Percentiles rank a stretch among this genome's conserved stretches.
phyloP scores from a whole-genome alignment of 805 yeast species.

The Saccharomycopsis amapae region DNA sequence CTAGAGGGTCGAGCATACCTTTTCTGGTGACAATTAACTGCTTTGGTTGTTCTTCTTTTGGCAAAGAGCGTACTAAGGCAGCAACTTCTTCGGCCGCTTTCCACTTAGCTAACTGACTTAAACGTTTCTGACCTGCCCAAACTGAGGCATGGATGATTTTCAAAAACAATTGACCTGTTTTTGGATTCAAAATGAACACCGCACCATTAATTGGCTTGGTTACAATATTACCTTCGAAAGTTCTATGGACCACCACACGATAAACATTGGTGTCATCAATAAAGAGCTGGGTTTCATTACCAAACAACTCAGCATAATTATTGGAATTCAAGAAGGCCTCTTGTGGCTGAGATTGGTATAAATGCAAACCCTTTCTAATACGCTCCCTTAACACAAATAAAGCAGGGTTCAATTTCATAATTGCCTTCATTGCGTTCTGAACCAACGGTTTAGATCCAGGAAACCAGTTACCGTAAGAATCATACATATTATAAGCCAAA shows the following conservation, averaged over 20 bases:
- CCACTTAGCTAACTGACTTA: constrained; percentile 94
- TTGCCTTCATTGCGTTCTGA: constrained; percentile 87
- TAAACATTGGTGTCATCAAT: constrained; percentile 94
- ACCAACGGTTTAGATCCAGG: constrained; percentile 86
- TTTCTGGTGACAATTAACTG: constrained; percentile 85
- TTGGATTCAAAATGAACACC: constrained; percentile 81
- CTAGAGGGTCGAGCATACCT: constrained; percentile 89
- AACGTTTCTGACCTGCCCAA: constrained; percentile 94
- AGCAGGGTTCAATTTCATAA: constrained; percentile 94
- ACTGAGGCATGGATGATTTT: constrained; percentile 89
- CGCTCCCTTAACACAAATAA: constrained; percentile 86
- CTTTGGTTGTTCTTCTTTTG: constrained; percentile 90
- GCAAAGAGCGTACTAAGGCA: constrained; percentile 79
- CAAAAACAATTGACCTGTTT: constrained; percentile 81
- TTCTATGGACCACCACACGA: constrained; percentile 83
- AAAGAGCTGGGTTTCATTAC: constrained; percentile 74
- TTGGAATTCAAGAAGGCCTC: constrained; percentile 85
- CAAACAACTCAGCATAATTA: constrained; percentile 85
- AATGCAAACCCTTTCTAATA: constrained; percentile 85
- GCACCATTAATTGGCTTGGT: constrained; percentile 94
- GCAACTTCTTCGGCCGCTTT: constrained; percentile 97
- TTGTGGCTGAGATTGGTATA: constrained; percentile 89
- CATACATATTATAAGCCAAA: constrained; percentile 91
- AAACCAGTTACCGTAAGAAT: constrained; percentile 97
- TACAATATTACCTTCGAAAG: constrained; percentile 86